Percentiles rank a stretch among this genome's conserved stretches.
These are phyloP conservation scores for Skeletonema costatum DNA, from an alignment of 108 stramenopile species.

Conservation along the genomic window DNA sequence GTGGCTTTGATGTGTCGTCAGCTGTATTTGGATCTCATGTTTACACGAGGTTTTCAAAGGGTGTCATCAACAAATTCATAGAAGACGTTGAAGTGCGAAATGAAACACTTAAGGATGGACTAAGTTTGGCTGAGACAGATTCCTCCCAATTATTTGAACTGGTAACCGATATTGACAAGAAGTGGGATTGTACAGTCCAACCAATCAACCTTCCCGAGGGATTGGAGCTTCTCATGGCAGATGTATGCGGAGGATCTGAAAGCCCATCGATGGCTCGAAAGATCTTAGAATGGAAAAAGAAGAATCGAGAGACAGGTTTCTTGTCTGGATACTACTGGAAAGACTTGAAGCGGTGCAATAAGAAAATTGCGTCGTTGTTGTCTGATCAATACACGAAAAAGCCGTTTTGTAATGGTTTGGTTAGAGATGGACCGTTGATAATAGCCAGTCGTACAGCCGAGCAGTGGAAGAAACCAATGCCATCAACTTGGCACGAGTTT, in stretches of 20 bases:
- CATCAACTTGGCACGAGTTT: constrained; percentile 47
- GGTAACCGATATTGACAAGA: constrained; percentile 24
- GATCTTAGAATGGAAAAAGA: constrained; percentile 79
- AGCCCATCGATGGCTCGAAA: constrained; percentile 94
- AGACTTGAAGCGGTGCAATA: constrained; percentile 66
- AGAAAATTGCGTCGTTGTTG: constrained; percentile 55
- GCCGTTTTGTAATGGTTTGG: constrained; percentile 22
- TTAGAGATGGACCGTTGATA: constrained; percentile 51
- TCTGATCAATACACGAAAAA: constrained; percentile 34
- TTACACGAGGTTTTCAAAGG: constrained; percentile 83
- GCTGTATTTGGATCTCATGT: constrained; percentile 91
- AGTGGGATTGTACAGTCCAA: constrained; percentile 65
- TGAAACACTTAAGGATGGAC: constrained; percentile 9
- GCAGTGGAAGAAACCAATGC: constrained; percentile 51
- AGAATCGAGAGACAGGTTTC: constrained; percentile 41
- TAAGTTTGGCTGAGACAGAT: constrained; percentile 11
- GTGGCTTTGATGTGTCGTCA: constrained; percentile 94
- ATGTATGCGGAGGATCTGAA: constrained; percentile 95
- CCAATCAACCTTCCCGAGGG: constrained; percentile 67
- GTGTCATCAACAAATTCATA: constrained; percentile 63
- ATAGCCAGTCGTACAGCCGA: constrained; percentile 39
- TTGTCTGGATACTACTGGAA: constrained; percentile 75
- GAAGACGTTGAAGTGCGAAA: constrained; percentile 43
- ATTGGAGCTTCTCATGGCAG: constrained; percentile 85
- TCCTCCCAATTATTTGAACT: constrained; percentile 19